Evolutionary conservation across 768 basidiomycete species (phyloP), one percentile per base, ranked within the genome.

Genomic region (Rhodotorula paludigena): DNA sequence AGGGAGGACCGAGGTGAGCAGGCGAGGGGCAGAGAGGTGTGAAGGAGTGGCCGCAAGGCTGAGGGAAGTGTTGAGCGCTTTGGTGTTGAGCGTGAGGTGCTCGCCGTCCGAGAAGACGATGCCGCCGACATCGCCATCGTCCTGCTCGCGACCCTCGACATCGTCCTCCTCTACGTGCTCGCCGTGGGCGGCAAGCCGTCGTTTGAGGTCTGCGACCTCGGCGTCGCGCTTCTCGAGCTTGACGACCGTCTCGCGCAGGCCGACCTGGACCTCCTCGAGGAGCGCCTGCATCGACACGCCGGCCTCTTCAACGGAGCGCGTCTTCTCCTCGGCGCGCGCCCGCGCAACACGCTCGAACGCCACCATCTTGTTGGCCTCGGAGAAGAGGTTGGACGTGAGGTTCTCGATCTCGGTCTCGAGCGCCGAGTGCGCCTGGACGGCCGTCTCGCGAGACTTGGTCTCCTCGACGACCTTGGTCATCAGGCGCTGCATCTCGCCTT

Each of bases 361-460:
- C n/a, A 98, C 94, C 96, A 99, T 99, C 11, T 84, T 87, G 77
- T 99, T 98, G 11, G 94, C 94, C 79, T 96, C 88, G 58, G 85
- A 84, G 75, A 99, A 99, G 25, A 99, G 81, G 55, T 81, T 84
- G 23, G 92, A 91, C 69, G 92, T 92, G 68, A 99, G 86, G 77
- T 94, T 90, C 76, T 96, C 92, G 57, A 99, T 81, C 68, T 99
- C 94, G 80, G 88, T 86, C 81, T 99, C 94, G 57, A 99, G 94
- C 1, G 77, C 81, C 41, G 87, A 84, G 60, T 75, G 74, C 9
- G 90, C 92, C 57, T 81, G 85, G 78, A 94, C 93, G 2, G 93
- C 93, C 77, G 90, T 87, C 20, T 92, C 92, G 21, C 94, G 84
- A 72, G 87, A 85, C 2, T 90, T 86, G 21, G 93, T 92, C 80